A percentile compares a stretch with the other conserved stretches of the same genome.
These are phyloP conservation scores for Cercospora sp. DNA, from an alignment of 2,329 filamentous ascomycete species.

Conservation along the genomic window DNA sequence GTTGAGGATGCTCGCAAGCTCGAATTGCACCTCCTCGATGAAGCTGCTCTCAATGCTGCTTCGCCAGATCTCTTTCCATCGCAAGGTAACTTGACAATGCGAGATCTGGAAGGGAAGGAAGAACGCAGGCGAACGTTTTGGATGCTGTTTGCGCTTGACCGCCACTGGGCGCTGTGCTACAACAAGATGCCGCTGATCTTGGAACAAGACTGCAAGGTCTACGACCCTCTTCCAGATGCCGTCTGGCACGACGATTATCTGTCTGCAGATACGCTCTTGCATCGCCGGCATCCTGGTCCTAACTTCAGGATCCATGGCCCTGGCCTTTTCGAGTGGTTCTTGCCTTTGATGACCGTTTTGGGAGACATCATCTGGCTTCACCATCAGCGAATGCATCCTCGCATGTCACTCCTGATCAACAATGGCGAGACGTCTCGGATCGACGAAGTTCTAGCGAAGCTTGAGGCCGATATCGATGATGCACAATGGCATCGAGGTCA, in stretches of 20 bases:
- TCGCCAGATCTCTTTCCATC: background rate
- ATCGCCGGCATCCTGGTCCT: background rate
- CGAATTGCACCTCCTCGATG: background rate
- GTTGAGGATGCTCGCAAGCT: background rate
- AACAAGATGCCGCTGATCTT: background rate
- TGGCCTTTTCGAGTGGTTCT: background rate
- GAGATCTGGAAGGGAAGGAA: background rate
- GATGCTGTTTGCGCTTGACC: background rate
- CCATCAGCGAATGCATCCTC: background rate
- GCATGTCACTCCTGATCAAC: background rate
- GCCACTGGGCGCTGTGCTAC: background rate
- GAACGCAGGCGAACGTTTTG: background rate
- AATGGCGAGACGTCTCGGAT: background rate
- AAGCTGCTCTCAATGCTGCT: background rate
- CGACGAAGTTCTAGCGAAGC: background rate
- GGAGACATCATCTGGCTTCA: background rate
- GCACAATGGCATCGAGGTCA: background rate
- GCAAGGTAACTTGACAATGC: background rate
- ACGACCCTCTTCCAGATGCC: background rate
- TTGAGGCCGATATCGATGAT: background rate
- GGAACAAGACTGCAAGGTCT: background rate
- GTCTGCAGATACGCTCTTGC: background rate
- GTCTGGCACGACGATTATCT: background rate
- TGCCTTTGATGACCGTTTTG: background rate
- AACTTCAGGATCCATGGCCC: background rate